Conservation (phyloP, 2,329 filamentous ascomycete genomes). For the Salinomyces thailandicus region DNA sequence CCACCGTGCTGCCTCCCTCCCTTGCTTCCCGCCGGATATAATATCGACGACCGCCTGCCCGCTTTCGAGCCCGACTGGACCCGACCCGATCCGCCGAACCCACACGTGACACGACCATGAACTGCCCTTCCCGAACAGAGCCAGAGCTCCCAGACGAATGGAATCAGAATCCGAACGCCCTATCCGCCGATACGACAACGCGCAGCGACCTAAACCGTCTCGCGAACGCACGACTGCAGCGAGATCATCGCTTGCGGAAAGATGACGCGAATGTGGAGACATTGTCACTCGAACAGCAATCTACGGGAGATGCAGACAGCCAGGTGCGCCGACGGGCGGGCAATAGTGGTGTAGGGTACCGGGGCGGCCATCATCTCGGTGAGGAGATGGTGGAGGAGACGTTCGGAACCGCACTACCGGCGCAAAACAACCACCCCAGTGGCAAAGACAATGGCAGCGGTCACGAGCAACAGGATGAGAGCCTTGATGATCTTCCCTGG, state of each 20-base stretch:
- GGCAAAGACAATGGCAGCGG: too few relatives aligned
- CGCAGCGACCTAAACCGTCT: slow-evolving; percentile 52
- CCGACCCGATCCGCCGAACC: too few relatives aligned
- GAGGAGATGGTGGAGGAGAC: slow-evolving; percentile 17
- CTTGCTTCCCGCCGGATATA: too few relatives aligned
- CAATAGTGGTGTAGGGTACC: slow-evolving; percentile 2
- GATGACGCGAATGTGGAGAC: slow-evolving; percentile 19
- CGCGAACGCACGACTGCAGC: slow-evolving; percentile 46
- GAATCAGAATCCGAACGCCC: slow-evolving; percentile 51
- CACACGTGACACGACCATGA: slow-evolving; percentile 49
- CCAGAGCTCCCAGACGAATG: slow-evolving; percentile 42
- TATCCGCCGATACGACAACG: slow-evolving; percentile 52
- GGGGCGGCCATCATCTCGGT: slow-evolving; percentile 10
- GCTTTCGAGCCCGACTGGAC: too few relatives aligned
- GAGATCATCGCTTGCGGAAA: slow-evolving; percentile 31
- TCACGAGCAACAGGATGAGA: background rate
- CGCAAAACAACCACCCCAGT: too few relatives aligned
- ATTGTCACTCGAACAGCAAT: slow-evolving; percentile 7
- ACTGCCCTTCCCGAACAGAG: slow-evolving; percentile 54
- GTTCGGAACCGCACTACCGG: slow-evolving; percentile 2
- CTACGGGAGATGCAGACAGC: background rate
- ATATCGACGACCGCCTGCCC: too few relatives aligned
- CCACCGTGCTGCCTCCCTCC: too few relatives aligned
- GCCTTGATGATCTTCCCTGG: slow-evolving; percentile 1
- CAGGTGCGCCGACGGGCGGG: slow-evolving; percentile 1